Percentiles rank a stretch among this genome's conserved stretches.
These are phyloP conservation scores for Hsuehochloa calcarea DNA, from an alignment of 176 grass and related monocot genomes.

Conservation along the genomic window DNA sequence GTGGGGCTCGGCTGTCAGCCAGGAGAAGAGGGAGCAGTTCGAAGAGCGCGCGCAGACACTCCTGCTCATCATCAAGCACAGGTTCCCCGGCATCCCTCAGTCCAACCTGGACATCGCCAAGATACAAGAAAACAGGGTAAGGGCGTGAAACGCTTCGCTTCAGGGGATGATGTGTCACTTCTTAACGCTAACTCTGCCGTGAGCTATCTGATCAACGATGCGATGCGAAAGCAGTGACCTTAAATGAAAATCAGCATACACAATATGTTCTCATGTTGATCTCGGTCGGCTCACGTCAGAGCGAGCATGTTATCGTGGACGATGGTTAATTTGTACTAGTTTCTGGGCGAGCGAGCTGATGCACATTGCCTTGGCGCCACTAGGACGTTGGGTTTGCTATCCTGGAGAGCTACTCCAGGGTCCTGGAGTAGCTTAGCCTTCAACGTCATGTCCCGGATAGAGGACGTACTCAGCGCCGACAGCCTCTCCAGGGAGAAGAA, in stretches of 20 bases:
- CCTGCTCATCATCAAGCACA: constrained; percentile 87
- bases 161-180: not conserved
- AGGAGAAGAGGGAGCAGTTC: constrained; percentile 96
- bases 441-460: constrained; percentile 85
- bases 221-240: not conserved
- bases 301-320: not conserved
- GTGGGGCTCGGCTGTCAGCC: constrained; percentile 75
- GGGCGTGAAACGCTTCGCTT: not conserved
- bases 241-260: not conserved
- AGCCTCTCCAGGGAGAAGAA: constrained; percentile 40
- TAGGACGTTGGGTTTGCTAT: constrained; percentile 88
- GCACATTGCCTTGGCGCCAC: not conserved
- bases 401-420: constrained; percentile 91
- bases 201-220: not conserved
- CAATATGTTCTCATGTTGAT: not conserved
- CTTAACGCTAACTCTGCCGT: not conserved
- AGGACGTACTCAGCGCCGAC: constrained; percentile 80
- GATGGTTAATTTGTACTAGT: not conserved
- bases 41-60: constrained; percentile 95
- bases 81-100: constrained; percentile 89
- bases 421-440: constrained; percentile 89
- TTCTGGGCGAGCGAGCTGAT: not conserved
- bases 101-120: constrained; percentile 88
- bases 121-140: constrained; percentile 93
- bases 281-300: not conserved